A percentile compares a stretch with the other conserved stretches of the same genome.
Conservation (phyloP, 164 flowering plant genomes). For the Cinnamomum chago region DNA sequence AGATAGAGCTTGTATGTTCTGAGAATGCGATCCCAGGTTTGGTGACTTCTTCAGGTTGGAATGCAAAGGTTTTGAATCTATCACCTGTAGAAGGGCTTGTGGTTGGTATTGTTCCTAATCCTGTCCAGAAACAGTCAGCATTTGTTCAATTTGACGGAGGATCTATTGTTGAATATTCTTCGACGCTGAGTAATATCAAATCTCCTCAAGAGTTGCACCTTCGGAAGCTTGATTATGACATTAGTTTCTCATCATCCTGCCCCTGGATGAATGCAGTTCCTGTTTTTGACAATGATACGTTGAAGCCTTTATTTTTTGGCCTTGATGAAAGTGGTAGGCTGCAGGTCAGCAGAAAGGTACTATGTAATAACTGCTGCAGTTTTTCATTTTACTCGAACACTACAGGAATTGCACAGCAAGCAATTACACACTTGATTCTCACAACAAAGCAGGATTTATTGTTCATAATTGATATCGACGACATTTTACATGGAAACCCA, state of each 20-base stretch:
- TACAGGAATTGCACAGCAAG: slow-evolving; percentile 26
- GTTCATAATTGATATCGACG: slow-evolving; percentile 53
- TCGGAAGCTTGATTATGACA: slow-evolving; percentile 25
- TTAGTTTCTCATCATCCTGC: slow-evolving; percentile 60
- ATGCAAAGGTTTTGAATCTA: slow-evolving; percentile 35
- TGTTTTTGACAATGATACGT: slow-evolving; percentile 31
- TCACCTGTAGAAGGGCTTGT: slow-evolving; percentile 40
- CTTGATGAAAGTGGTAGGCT: slow-evolving; percentile 68
- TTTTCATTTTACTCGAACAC: slow-evolving; percentile 78
- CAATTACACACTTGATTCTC: slow-evolving; percentile 68
- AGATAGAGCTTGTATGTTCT: slow-evolving; percentile 62
- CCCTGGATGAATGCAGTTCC: slow-evolving; percentile 67
- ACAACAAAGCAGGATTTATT: slow-evolving; percentile 83
- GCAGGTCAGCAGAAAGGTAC: slow-evolving; percentile 46
- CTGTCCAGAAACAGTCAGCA: slow-evolving; percentile 48
- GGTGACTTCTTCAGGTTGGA: slow-evolving; percentile 76
- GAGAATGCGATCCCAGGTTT: slow-evolving; percentile 60
- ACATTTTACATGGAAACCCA: slow-evolving; percentile 44
- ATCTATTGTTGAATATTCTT: slow-evolving; percentile 47
- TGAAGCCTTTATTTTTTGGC: slow-evolving; percentile 60
- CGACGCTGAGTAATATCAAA: slow-evolving; percentile 32
- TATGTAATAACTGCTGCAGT: slow-evolving; percentile 82
- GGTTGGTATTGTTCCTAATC: slow-evolving; percentile 52
- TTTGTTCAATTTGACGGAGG: slow-evolving; percentile 79
- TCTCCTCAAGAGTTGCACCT: slow-evolving; percentile 12